Conservation (phyloP, 768 basidiomycete genomes). For the Grammothele lineata region DNA sequence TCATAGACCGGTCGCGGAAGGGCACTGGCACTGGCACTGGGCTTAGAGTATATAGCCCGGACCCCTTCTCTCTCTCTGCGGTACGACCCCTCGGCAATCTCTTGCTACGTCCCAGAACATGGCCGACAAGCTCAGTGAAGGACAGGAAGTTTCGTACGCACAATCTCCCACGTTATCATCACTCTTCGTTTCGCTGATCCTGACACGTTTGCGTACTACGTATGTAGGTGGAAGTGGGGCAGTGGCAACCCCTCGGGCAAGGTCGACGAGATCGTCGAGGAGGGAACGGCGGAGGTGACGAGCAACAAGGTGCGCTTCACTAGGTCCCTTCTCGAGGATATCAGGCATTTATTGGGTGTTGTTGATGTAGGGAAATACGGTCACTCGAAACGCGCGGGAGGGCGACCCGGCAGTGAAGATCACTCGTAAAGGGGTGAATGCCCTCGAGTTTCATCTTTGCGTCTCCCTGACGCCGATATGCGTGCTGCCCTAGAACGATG, state of each 20-base stretch:
- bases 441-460: not conserved
- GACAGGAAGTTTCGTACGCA: conserved; percentile 34
- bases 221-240: conserved; percentile 35
- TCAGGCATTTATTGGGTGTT: not conserved
- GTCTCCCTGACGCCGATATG: too few species aligned
- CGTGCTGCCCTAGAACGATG: conserved; percentile 41
- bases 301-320: conserved; percentile 38
- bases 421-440: conserved; percentile 38
- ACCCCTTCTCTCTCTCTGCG: too few species aligned
- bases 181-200: not conserved
- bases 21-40: too few species aligned
- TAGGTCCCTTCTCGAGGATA: too few species aligned
- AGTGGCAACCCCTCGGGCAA: conserved; percentile 28
- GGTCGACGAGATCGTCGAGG: conserved; percentile 37
- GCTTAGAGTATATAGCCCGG: too few species aligned
- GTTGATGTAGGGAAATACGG: conserved; percentile 34
- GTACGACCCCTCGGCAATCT: too few species aligned
- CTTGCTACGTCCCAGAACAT: conserved; percentile 12
- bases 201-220: not conserved
- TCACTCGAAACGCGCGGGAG: conserved; percentile 38
- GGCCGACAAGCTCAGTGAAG: conserved; percentile 28
- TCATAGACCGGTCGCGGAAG: too few species aligned
- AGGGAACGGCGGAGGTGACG: conserved; percentile 40
- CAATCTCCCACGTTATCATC: not conserved
- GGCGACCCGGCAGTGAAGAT: conserved; percentile 51